Evolutionary conservation across 2,329 filamentous ascomycete genomes (phyloP).

Genomic region (Cladobotryum protrusum): DNA sequence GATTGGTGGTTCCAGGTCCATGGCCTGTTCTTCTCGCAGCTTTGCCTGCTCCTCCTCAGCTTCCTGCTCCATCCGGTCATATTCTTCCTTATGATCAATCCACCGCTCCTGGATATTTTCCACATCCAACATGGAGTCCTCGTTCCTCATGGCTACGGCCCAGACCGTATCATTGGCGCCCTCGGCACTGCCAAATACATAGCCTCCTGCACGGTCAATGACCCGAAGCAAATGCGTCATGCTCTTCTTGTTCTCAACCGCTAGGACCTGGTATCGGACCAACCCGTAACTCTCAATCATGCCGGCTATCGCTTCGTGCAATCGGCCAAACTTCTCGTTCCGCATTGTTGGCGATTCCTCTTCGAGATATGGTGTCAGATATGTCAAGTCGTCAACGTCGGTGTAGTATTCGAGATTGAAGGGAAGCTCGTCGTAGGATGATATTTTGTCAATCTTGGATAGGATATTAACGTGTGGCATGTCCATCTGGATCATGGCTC

Average conservation of each 20-base stretch:
- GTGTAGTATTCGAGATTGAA: slow-evolving; percentile 98
- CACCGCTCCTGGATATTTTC: slow-evolving; percentile 92
- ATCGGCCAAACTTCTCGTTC: slow-evolving; percentile 69
- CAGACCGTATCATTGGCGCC: slow-evolving; percentile 95
- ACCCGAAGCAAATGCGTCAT: slow-evolving; percentile 89
- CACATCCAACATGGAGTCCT: slow-evolving; percentile 69
- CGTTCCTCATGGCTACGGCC: slow-evolving; percentile 86
- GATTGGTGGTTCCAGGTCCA: slow-evolving; percentile 26
- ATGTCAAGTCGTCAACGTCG: slow-evolving; percentile 86
- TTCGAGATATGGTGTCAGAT: slow-evolving; percentile 74
- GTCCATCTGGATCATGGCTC: slow-evolving; percentile 97
- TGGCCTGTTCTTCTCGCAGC: slow-evolving; percentile 30
- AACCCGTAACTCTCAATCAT: slow-evolving; percentile 86
- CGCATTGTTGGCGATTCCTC: slow-evolving; percentile 66
- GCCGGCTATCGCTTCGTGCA: slow-evolving; percentile 82
- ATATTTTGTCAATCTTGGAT: slow-evolving; percentile 94
- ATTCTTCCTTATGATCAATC: slow-evolving; percentile 84
- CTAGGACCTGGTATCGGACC: slow-evolving; percentile 86
- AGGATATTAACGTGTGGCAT: slow-evolving; percentile 93
- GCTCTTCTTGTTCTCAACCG: slow-evolving; percentile 92
- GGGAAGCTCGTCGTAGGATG: slow-evolving; percentile 75
- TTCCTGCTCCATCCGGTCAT: slow-evolving; percentile 71
- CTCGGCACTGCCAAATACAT: slow-evolving; percentile 84
- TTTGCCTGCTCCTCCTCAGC: slow-evolving; percentile 70
- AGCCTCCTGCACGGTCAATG: slow-evolving; percentile 87